Evolutionary conservation across 345 rosid genomes (phyloP).

Genomic region (Eucalyptus curtisii): DNA sequence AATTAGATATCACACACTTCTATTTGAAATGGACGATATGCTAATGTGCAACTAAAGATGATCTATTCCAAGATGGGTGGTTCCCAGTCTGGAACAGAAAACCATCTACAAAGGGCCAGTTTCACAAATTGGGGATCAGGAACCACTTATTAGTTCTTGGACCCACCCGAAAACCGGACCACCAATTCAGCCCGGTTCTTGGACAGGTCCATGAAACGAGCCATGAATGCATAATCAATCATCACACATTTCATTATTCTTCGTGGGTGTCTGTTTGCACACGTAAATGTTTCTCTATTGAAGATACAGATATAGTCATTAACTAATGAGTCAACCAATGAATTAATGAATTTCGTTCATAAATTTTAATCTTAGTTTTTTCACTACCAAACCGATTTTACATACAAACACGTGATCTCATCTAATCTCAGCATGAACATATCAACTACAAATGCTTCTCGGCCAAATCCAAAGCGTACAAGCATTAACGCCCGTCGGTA

Average conservation of each 20-base stretch:
- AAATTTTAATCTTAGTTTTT: background rate
- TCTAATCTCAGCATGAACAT: background rate
- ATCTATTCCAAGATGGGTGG: background rate
- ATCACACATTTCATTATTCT: background rate
- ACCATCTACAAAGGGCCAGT: background rate
- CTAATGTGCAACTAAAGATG: background rate
- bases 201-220: background rate
- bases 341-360: background rate
- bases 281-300: background rate
- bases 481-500: background rate
- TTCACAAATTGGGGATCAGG: background rate
- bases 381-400: background rate
- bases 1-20: background rate
- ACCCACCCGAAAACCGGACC: accelerated
- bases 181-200: background rate
- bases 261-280: background rate
- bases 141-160: background rate
- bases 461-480: background rate
- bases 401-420: background rate
- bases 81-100: background rate
- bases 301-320: background rate
- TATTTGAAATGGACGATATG: accelerated
- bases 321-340: background rate
- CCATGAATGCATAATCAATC: background rate
- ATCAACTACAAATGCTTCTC: background rate